Conservation (phyloP, 305 asterid genomes). For the Coffea humblotiana region DNA sequence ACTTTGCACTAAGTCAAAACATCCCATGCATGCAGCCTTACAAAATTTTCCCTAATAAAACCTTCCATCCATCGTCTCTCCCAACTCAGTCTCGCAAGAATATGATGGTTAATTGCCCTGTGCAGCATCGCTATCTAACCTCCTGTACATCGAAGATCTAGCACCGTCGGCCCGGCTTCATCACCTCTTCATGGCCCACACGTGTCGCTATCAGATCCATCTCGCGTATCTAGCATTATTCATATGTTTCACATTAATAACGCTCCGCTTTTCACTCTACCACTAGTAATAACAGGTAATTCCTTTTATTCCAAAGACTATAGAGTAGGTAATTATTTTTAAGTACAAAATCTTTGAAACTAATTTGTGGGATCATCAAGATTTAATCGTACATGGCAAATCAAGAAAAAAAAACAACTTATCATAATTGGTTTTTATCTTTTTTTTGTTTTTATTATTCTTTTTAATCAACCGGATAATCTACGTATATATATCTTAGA, state of each 20-base stretch:
- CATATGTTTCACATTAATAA: constrained; percentile 22
- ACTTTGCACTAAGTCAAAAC: constrained; percentile 18
- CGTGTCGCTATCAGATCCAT: constrained; percentile 31
- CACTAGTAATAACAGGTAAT: background rate
- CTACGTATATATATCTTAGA: too few relatives aligned
- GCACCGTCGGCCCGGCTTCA: constrained; percentile 26
- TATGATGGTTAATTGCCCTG: constrained; percentile 8
- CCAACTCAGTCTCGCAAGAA: background rate
- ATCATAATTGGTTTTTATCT: too few relatives aligned
- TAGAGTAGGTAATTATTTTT: background rate
- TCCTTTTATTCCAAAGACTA: too few relatives aligned
- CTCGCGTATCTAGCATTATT: constrained; percentile 28
- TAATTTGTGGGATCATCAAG: too few relatives aligned
- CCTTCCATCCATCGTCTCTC: background rate
- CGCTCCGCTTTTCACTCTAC: background rate
- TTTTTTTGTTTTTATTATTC: background rate
- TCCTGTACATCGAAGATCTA: constrained; percentile 33
- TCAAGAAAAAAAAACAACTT: background rate
- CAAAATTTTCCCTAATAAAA: background rate
- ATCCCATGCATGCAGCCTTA: constrained; percentile 26
- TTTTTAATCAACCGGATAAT: background rate
- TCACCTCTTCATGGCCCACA: constrained; percentile 38
- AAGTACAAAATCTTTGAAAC: background rate
- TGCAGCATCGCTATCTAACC: constrained; percentile 15
- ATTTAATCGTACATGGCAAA: background rate